Evolutionary conservation across 305 asterid species (phyloP), one percentile per base, ranked within the genome.

Genomic region (Euphrasia arctica): DNA sequence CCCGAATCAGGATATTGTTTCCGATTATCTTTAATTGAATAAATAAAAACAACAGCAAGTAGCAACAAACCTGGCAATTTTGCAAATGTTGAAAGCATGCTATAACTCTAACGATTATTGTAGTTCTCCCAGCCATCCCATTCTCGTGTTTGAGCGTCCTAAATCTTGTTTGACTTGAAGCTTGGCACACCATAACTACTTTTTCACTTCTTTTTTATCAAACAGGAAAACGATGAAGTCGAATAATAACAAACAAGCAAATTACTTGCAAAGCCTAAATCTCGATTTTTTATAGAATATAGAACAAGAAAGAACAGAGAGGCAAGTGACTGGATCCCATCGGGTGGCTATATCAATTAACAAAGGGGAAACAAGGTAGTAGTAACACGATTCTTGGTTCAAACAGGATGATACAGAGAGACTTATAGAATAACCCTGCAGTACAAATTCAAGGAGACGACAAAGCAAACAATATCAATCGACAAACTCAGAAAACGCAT

Each of bases 151-250:
- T 89, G 62, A 77, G 80, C 54, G 88, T 83, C 82, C 79, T 75
- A 56, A 89, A 89, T 76, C 81, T 73, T 65, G 93, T 79, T 70
- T 81, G 95, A 65, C 90, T 76, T 5, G 93, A 90, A 61, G 93
- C 90, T 85, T 85, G 95, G 85, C 89, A 81, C 89, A 84, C 96
- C 96, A 89, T 89, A 84, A 86, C 91, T 86, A 64, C 83, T 81
- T 65, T 27, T 76, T 36, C 70, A 71, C 70, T 77, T 74, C 78
- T 70, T 57, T 36, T 31, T 36, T 5, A 5, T n/a, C 54, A 11
- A 31, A 13, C 32, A 22, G 64, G 25, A 49, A 70, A 73, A 54
- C 34, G 34, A 52, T 57, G 10, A 5, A 76, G 74, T 59, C 49
- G 28, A 69, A 69, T 28, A 39, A 62, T 62, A 65, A 55, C 6